These are phyloP conservation scores for Galeopsis tetrahit DNA, from an alignment of 257 asterid species.

Conservation along the genomic window DNA sequence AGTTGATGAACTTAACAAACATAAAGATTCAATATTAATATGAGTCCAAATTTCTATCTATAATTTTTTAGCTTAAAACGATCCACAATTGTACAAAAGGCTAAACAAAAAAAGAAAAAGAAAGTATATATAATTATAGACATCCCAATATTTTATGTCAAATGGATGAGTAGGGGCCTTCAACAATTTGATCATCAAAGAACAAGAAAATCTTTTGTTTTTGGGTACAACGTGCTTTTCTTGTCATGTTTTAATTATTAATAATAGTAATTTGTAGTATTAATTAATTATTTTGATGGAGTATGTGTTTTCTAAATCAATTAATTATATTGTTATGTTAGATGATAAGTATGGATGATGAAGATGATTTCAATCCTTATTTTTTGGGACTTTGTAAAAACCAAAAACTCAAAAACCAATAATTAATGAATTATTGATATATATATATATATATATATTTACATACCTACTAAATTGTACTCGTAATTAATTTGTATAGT, in stretches of 20 bases:
- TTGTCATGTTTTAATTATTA: neutral
- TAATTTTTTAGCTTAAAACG: neutral
- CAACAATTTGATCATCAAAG: neutral
- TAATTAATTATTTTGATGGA: neutral
- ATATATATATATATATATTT: no score
- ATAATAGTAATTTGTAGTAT: neutral
- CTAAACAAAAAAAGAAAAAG: neutral
- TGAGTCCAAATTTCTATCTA: neutral
- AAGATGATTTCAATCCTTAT: no score
- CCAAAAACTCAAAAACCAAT: no score
- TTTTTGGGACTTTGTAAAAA: no score
- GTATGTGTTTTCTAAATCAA: neutral
- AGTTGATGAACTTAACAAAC: no score
- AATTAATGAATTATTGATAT: no score
- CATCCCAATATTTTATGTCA: constrained; percentile 7
- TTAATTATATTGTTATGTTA: neutral
- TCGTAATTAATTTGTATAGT: no score
- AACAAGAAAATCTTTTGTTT: constrained; percentile 6
- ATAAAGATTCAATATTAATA: no score
- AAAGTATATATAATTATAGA: neutral
- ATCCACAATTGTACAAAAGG: neutral
- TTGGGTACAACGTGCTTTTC: constrained; percentile 7
- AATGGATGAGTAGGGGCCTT: constrained; percentile 23
- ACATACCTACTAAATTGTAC: no score
- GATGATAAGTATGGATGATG: neutral